Conservation (phyloP, 2,329 filamentous ascomycete species). For the Diaporthe sp. region DNA sequence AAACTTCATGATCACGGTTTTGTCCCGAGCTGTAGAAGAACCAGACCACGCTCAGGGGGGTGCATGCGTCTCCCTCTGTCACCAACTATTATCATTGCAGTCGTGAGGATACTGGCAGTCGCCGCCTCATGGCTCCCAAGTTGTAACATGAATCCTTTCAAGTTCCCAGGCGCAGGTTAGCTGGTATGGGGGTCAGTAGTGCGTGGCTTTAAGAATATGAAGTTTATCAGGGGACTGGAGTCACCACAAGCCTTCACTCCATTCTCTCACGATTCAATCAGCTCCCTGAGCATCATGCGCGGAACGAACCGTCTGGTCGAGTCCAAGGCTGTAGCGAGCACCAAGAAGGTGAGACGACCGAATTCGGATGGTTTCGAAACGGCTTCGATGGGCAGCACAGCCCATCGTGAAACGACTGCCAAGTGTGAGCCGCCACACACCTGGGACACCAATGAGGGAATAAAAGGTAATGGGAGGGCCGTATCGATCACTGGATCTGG, state of each 20-base stretch:
- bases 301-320: neutral
- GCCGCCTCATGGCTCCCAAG: neutral
- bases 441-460: neutral
- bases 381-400: neutral
- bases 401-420: slow-evolving; percentile 26
- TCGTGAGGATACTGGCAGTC: neutral
- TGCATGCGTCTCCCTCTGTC: neutral
- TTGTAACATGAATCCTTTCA: neutral
- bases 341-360: slow-evolving; percentile 10
- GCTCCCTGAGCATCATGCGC: neutral
- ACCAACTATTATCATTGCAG: neutral
- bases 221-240: neutral
- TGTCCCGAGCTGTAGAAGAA: neutral
- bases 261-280: neutral
- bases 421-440: neutral
- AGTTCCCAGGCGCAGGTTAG: neutral
- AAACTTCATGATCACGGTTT: neutral
- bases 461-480: neutral
- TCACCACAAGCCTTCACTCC: neutral
- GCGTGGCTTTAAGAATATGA: neutral
- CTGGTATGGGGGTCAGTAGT: neutral
- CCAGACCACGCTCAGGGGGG: neutral
- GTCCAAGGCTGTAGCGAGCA: neutral
- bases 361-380: slow-evolving; percentile 31
- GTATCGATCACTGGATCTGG: neutral